Conservation (phyloP, 768 basidiomycete genomes). For the Pleurotus pulmonarius region DNA sequence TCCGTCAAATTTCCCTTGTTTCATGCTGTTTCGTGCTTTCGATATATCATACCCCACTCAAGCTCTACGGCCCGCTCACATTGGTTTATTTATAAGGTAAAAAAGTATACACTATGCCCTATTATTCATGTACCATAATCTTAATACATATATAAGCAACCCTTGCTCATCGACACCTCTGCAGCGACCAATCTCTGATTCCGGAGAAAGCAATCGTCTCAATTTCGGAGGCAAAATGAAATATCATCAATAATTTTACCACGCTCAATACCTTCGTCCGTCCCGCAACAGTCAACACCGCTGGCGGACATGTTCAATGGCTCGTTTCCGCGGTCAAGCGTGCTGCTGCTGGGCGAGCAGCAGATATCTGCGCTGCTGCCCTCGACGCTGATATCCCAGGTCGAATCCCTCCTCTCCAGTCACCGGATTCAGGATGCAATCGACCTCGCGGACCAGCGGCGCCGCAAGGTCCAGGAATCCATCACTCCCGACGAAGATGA, state of each 20-base stretch:
- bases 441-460: constrained; percentile 56
- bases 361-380: constrained; percentile 66
- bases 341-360: constrained; percentile 60
- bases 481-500: constrained; percentile 53
- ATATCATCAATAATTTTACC: too few species aligned
- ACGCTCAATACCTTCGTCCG: too few species aligned
- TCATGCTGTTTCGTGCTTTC: not conserved
- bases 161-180: too few species aligned
- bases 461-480: constrained; percentile 51
- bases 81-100: not conserved
- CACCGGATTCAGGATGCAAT: constrained; percentile 65
- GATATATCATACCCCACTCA: not conserved
- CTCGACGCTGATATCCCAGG: constrained; percentile 69
- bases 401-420: constrained; percentile 61
- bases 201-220: too few species aligned
- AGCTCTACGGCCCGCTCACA: not conserved
- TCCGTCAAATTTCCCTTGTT: not conserved
- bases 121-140: not conserved
- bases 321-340: constrained; percentile 62
- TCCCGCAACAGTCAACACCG: not conserved
- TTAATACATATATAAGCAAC: not conserved
- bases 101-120: not conserved
- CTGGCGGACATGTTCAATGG: constrained; percentile 13
- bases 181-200: too few species aligned
- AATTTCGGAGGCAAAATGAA: too few species aligned